Conservation (phyloP, 306 rosid genomes). For the Lagenaria siceraria region DNA sequence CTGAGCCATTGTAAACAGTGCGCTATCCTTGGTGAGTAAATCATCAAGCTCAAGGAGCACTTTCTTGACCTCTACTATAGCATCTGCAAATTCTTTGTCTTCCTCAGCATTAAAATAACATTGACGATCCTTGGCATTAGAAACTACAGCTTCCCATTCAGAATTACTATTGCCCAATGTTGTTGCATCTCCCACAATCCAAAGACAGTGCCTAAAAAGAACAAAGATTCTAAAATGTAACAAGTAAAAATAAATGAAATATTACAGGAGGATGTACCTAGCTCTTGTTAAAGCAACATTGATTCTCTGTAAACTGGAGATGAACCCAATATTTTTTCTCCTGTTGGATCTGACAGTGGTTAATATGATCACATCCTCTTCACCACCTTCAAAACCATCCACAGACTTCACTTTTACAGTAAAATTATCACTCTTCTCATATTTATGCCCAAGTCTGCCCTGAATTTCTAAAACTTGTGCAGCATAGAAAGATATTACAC, state of each 20-base stretch:
- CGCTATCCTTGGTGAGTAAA: constrained; percentile 34
- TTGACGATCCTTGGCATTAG: constrained; percentile 41
- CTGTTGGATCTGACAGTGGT: constrained; percentile 57
- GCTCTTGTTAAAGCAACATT: constrained; percentile 88
- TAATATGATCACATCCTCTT: constrained; percentile 52
- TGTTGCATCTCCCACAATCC: constrained; percentile 55
- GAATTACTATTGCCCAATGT: constrained; percentile 22
- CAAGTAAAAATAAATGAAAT: not conserved
- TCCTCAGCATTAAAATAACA: constrained; percentile 48
- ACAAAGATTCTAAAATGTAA: not conserved
- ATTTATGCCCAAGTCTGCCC: constrained; percentile 35
- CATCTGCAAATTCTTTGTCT: constrained; percentile 33
- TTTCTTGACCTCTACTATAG: constrained; percentile 33
- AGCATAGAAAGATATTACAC: constrained; percentile 67
- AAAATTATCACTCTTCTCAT: constrained; percentile 29
- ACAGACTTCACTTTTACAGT: constrained; percentile 54
- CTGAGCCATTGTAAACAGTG: constrained; percentile 35
- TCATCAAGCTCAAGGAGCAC: constrained; percentile 39
- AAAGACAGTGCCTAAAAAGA: constrained; percentile 39
- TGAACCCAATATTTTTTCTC: constrained; percentile 26
- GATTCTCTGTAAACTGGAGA: constrained; percentile 39
- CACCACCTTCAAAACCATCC: constrained; percentile 85
- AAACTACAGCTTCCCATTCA: constrained; percentile 36
- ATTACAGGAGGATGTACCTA: constrained; percentile 20
- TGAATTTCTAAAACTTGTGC: constrained; percentile 61